These are phyloP conservation scores for Hysterium pulicare DNA, from an alignment of 2,329 filamentous ascomycete species.

Conservation along the genomic window DNA sequence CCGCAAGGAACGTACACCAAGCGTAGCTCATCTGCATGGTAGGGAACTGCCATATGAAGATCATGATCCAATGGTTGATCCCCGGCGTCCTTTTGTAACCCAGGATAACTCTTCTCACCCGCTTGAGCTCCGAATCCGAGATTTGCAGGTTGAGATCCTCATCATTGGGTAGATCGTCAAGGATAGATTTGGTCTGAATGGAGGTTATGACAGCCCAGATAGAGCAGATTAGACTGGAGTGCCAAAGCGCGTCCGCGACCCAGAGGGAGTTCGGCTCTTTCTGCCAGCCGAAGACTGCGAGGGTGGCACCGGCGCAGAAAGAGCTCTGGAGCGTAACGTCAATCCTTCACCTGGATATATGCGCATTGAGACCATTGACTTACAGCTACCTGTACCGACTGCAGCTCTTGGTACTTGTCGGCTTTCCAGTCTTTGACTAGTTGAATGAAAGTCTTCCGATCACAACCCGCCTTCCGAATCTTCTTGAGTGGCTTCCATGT, in stretches of 20 bases:
- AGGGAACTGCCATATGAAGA: constrained; percentile 30
- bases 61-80: constrained; percentile 23
- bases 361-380: constrained; percentile 1
- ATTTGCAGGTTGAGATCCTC: constrained; percentile 16
- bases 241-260: constrained; percentile 22
- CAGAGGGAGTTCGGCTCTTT: constrained; percentile 15
- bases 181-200: constrained; percentile 25
- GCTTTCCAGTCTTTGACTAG: constrained; percentile 21
- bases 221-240: constrained; percentile 21
- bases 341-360: neutral
- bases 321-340: constrained; percentile 14
- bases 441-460: constrained; percentile 15
- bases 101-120: constrained; percentile 18
- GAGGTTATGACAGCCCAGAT: constrained; percentile 29
- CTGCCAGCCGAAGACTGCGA: constrained; percentile 20
- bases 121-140: constrained; percentile 17
- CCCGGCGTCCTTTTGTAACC: constrained; percentile 21
- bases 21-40: constrained; percentile 29
- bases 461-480: constrained; percentile 17
- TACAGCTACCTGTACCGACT: constrained; percentile 25
- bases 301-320: constrained; percentile 24
- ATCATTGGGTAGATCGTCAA: constrained; percentile 23
- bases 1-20: constrained; percentile 22
- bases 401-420: constrained; percentile 27
- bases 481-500: constrained; percentile 25